phyloP scores from a whole-genome alignment of 352 stramenopile genomes.

The Globisporangium orthogonon region DNA sequence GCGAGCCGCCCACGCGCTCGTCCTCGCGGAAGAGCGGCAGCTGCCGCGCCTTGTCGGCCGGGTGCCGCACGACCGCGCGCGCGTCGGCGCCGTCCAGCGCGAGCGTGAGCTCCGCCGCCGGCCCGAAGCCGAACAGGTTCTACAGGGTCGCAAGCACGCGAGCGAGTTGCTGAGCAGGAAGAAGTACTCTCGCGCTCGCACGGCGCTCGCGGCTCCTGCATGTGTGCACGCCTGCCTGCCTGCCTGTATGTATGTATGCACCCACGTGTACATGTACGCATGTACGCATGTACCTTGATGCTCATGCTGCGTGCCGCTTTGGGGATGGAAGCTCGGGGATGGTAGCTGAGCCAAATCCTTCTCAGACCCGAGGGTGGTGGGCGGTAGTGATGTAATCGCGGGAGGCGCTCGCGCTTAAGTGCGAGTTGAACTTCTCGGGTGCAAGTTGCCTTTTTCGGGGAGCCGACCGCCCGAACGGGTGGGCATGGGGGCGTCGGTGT shows the following conservation, averaged over 20 bases:
- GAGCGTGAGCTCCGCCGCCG: slow-evolving; percentile 12
- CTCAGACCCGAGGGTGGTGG: not conserved
- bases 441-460: too few species aligned
- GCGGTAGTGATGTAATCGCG: not conserved
- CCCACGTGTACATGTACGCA: too few species aligned
- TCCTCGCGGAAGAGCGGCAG: slow-evolving; percentile 48
- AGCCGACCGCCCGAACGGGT: too few species aligned
- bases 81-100: slow-evolving; percentile 9
- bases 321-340: too few species aligned
- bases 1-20: slow-evolving; percentile 53
- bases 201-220: too few species aligned
- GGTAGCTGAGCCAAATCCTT: slow-evolving; percentile 6
- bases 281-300: too few species aligned
- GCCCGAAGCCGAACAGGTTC: slow-evolving; percentile 16
- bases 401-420: not conserved
- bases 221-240: too few species aligned
- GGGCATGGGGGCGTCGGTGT: slow-evolving; percentile 28
- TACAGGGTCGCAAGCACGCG: not conserved
- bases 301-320: too few species aligned
- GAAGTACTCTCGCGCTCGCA: too few species aligned
- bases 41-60: slow-evolving; percentile 24
- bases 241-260: too few species aligned
- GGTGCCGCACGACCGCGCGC: slow-evolving; percentile 11
- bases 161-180: too few species aligned
- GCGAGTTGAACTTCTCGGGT: slow-evolving; percentile 3